phyloP scores from a whole-genome alignment of 1,284 basidiomycete genomes.

The Rhodotorula sp. region DNA sequence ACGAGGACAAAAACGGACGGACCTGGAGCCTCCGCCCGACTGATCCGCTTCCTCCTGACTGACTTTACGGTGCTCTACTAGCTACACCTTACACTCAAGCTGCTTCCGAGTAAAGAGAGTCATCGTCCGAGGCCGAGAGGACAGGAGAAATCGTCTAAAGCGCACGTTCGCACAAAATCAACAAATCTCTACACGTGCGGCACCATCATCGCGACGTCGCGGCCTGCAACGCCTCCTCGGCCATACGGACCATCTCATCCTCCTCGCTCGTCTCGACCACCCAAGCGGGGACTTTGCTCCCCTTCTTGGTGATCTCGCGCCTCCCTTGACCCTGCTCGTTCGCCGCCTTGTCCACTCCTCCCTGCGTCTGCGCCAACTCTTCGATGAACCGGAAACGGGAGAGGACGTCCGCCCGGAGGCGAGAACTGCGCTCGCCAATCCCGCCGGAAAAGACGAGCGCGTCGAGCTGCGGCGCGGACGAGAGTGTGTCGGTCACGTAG shows the following conservation, averaged over 20 bases:
- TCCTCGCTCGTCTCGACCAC: slow-evolving; percentile 58
- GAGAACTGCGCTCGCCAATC: slow-evolving; percentile 70
- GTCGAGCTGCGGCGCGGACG: slow-evolving; percentile 55
- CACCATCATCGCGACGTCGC: neutral
- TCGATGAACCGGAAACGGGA: slow-evolving; percentile 54
- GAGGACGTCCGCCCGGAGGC: slow-evolving; percentile 62
- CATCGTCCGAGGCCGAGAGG: too few relatives aligned
- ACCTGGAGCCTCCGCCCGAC: too few relatives aligned
- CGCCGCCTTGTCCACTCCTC: slow-evolving; percentile 54
- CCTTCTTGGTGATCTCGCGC: slow-evolving; percentile 48
- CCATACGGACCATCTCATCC: slow-evolving; percentile 43
- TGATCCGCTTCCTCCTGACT: too few relatives aligned
- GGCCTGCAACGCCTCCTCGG: slow-evolving; percentile 14
- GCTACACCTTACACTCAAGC: too few relatives aligned
- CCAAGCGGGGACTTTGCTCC: slow-evolving; percentile 50
- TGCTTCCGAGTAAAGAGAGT: too few relatives aligned
- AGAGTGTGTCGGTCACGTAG: slow-evolving; percentile 29
- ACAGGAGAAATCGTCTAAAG: too few relatives aligned
- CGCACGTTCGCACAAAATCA: too few relatives aligned
- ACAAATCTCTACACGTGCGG: neutral
- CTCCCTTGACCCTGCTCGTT: slow-evolving; percentile 52
- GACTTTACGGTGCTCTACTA: too few relatives aligned
- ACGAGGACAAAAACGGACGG: too few relatives aligned
- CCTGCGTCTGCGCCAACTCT: slow-evolving; percentile 56
- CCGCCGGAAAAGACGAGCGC: slow-evolving; percentile 81